These are phyloP conservation scores for Teunomyces cretensis DNA, from an alignment of 805 yeast species.

Conservation along the genomic window DNA sequence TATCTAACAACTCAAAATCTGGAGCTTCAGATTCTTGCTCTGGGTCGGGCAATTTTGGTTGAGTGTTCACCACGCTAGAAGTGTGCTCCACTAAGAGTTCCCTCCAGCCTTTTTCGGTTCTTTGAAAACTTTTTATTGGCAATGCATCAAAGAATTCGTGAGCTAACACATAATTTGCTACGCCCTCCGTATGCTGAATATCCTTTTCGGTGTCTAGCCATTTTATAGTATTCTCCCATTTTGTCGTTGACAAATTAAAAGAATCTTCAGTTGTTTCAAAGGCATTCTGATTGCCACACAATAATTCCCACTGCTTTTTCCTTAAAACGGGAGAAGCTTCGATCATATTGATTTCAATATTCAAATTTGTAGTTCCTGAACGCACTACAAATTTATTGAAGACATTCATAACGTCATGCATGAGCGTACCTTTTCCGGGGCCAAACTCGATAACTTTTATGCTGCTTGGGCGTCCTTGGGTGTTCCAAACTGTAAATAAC, in stretches of 20 bases:
- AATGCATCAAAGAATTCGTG: slow-evolving; percentile 89
- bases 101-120: slow-evolving; percentile 71
- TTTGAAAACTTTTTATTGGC: slow-evolving; percentile 69
- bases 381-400: slow-evolving; percentile 41
- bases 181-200: slow-evolving; percentile 19
- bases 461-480: slow-evolving; percentile 50
- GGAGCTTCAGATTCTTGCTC: slow-evolving; percentile 10
- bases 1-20: slow-evolving; percentile 16
- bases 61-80: slow-evolving; percentile 35
- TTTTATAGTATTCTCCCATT: slow-evolving; percentile 52
- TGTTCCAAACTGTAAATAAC: slow-evolving; percentile 57
- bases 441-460: slow-evolving; percentile 73
- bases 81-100: slow-evolving; percentile 68
- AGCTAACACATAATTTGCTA: slow-evolving; percentile 66
- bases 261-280: slow-evolving; percentile 30
- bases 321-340: slow-evolving; percentile 73
- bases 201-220: slow-evolving; percentile 64
- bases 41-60: slow-evolving; percentile 22
- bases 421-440: slow-evolving; percentile 81
- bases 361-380: slow-evolving; percentile 4
- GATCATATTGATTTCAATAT: slow-evolving; percentile 53
- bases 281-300: slow-evolving; percentile 39
- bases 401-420: slow-evolving; percentile 58
- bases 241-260: slow-evolving; percentile 37
- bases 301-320: slow-evolving; percentile 48